phyloP scores from a whole-genome alignment of 441 rosid genomes.

The Erodium chrysanthum region DNA sequence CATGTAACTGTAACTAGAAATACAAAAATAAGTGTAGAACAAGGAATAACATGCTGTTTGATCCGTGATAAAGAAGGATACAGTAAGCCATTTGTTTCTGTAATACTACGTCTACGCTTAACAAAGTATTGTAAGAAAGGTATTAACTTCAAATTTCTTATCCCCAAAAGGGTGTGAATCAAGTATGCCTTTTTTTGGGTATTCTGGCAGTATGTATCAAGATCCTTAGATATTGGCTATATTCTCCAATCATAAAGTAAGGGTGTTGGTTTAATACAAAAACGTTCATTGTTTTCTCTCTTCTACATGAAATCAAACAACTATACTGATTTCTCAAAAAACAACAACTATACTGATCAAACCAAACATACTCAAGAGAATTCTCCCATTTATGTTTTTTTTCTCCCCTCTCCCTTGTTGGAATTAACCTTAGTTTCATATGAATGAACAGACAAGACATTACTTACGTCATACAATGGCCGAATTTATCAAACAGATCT shows the following conservation, averaged over 20 bases:
- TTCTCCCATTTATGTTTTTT: not conserved
- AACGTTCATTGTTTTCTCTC: constrained; percentile 1
- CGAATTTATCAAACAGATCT: not conserved
- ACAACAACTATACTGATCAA: not conserved
- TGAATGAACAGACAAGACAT: not conserved
- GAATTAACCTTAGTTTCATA: not conserved
- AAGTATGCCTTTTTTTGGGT: not conserved
- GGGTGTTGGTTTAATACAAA: not conserved
- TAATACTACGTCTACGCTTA: not conserved
- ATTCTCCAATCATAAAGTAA: not conserved
- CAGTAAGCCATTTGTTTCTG: not conserved
- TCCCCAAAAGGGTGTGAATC: not conserved
- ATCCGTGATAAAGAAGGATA: not conserved
- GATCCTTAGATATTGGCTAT: not conserved
- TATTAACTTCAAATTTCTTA: not conserved
- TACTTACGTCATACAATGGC: not conserved
- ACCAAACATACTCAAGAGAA: not conserved
- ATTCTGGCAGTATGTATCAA: not conserved
- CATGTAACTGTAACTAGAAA: not conserved
- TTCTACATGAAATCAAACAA: not conserved
- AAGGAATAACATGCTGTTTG: not conserved
- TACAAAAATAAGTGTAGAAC: not conserved
- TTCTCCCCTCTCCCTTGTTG: not conserved
- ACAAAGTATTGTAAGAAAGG: not conserved
- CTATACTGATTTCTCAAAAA: not conserved